These are phyloP conservation scores for Ceratocystiopsis minuta DNA, from an alignment of 2,329 filamentous ascomycete species.

Conservation along the genomic window DNA sequence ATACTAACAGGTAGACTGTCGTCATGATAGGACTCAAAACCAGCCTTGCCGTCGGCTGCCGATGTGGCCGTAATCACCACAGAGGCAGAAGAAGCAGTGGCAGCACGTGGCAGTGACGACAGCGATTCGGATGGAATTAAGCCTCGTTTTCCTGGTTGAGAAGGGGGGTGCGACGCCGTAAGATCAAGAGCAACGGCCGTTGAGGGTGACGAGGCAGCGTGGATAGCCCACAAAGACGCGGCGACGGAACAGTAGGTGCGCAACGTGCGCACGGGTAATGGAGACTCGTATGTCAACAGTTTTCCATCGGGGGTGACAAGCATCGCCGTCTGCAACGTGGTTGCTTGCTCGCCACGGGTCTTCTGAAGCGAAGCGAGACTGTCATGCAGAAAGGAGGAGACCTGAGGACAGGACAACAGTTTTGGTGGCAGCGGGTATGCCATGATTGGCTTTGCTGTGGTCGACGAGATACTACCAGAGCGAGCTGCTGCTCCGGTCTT, in stretches of 20 bases:
- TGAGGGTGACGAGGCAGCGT: slow-evolving; percentile 25
- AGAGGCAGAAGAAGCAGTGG: no score
- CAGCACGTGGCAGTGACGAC: no score
- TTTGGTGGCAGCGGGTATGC: slow-evolving; percentile 29
- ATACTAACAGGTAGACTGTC: slow-evolving; percentile 16
- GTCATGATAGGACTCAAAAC: slow-evolving; percentile 8
- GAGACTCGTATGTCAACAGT: slow-evolving; percentile 43
- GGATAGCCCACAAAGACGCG: slow-evolving; percentile 41
- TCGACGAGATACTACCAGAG: no score
- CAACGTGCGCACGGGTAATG: slow-evolving; percentile 35
- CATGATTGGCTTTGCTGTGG: slow-evolving; percentile 4
- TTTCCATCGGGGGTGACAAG: slow-evolving; percentile 43
- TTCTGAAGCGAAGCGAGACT: slow-evolving; percentile 22
- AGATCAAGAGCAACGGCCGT: slow-evolving; percentile 14
- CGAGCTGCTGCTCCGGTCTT: no score
- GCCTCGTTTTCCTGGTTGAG: background rate
- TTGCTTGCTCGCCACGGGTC: background rate
- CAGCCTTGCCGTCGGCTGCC: slow-evolving; percentile 11
- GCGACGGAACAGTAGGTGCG: slow-evolving; percentile 47
- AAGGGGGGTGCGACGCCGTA: slow-evolving; percentile 7
- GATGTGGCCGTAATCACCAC: slow-evolving; percentile 1
- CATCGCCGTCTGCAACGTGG: slow-evolving; percentile 35
- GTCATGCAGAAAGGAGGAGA: slow-evolving; percentile 41
- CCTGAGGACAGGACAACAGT: slow-evolving; percentile 46
- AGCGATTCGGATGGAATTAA: no score